Evolutionary conservation across 2,329 filamentous ascomycete species (phyloP), one percentile per base, ranked within the genome.

Genomic region (Pezicula radicicola): DNA sequence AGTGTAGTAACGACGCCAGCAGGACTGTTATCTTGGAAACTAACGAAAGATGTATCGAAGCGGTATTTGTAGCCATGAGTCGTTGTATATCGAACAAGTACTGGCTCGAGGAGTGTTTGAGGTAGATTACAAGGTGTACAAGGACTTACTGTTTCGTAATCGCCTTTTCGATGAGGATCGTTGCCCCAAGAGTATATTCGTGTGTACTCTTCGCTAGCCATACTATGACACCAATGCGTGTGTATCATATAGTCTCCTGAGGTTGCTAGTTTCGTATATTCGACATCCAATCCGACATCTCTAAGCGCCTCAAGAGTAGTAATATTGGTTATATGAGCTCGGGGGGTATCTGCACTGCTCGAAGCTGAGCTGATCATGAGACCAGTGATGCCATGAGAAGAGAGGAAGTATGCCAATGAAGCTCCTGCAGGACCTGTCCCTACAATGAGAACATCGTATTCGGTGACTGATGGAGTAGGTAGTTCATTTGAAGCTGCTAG

Each of bases 321-420:
- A 64, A 77, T 76, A 62, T 82, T 84, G 45, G 76, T 81, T 48
- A 83, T 79, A 60, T 84, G 80, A 0, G 80, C 80, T 19, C 80
- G 68, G 0, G 81, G 81, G 3, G 79, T 81, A 49, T 77, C 67
- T 1, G 79, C 77, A 1, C 73, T 79, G 3, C 74, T 73, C 1
- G 76, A 61, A 0, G 74, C 72, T 3, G 70, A 60, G 16, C 73
- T 72, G 51, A 84, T 72, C 52, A 83, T 72, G 45, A 83, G 70
- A 0, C 81, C 80, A n/a, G 64, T 75, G 3, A 77, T 63, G 72
- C 75, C 73, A 64, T 78, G 66, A 5, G 68, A 67, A 10, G 69
- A 66, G 1, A 80, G 70, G 53, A 80, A 80, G 53, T 74, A 78
- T 3, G 77, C 77, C 21, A 81, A 63, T 0, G 75, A 69, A 3